phyloP scores from a whole-genome alignment of 2,329 filamentous ascomycete genomes.

The Fusarium sp. region DNA sequence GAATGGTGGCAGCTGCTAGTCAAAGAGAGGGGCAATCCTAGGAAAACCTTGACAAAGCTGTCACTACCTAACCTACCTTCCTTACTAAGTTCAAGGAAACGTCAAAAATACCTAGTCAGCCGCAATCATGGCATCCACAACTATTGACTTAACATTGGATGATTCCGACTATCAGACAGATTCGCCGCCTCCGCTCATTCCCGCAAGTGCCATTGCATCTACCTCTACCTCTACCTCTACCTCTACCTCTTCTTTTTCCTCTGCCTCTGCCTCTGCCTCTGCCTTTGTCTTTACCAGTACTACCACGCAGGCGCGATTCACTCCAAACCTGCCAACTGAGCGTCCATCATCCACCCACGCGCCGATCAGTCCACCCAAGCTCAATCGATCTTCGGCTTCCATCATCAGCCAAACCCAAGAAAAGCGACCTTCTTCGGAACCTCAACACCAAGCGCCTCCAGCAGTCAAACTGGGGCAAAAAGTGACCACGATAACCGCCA shows the following conservation, averaged over 20 bases:
- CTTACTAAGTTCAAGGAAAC: slow-evolving; percentile 25
- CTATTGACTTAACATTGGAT: slow-evolving; percentile 37
- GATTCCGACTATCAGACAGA: slow-evolving; percentile 10
- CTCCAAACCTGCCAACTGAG: slow-evolving; percentile 15
- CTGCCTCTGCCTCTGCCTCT: no score
- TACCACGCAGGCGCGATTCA: slow-evolving; percentile 15
- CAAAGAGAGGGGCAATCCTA: slow-evolving; percentile 42
- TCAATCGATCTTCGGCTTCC: slow-evolving; percentile 35
- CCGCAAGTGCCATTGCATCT: slow-evolving; percentile 5
- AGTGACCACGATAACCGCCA: slow-evolving; percentile 14
- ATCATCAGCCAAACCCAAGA: slow-evolving; percentile 12
- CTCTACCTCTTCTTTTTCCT: no score
- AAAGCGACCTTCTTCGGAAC: slow-evolving; percentile 8
- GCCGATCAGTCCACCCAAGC: slow-evolving; percentile 45
- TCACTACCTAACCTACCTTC: background rate
- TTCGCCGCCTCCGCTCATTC: background rate
- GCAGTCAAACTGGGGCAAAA: slow-evolving; percentile 14
- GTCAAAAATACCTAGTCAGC: slow-evolving; percentile 32
- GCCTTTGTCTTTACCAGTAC: background rate
- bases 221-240: no score
- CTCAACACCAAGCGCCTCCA: slow-evolving; percentile 1
- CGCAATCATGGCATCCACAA: slow-evolving; percentile 21
- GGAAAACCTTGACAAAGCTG: slow-evolving; percentile 39
- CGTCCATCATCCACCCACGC: slow-evolving; percentile 21
- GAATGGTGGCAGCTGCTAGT: slow-evolving; percentile 40